Percentiles rank a stretch among this genome's conserved stretches.
phyloP scores from a whole-genome alignment of 768 basidiomycete species.

The Gautieria morchelliformis region DNA sequence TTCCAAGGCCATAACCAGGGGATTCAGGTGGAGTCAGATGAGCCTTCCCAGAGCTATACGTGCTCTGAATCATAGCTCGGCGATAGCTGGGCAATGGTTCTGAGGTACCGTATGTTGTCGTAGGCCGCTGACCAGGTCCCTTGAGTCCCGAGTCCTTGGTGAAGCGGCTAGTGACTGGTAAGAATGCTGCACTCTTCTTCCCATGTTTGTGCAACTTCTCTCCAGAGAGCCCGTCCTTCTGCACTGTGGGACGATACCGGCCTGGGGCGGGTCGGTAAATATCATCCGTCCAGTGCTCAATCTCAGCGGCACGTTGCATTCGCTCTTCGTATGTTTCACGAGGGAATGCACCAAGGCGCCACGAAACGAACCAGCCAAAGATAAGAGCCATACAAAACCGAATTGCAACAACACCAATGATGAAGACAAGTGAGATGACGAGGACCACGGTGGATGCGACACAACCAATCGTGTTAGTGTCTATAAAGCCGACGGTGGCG shows the following conservation, averaged over 20 bases:
- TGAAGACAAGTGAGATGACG: slow-evolving; percentile 92
- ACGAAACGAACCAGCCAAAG: slow-evolving; percentile 98
- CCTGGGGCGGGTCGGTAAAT: slow-evolving; percentile 92
- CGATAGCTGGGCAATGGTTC: slow-evolving; percentile 48
- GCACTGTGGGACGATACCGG: slow-evolving; percentile 81
- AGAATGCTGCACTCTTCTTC: slow-evolving; percentile 24
- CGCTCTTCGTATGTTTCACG: slow-evolving; percentile 88
- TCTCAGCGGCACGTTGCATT: slow-evolving; percentile 80
- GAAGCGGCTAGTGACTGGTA: slow-evolving; percentile 38
- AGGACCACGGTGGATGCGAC: slow-evolving; percentile 93
- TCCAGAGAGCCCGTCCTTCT: slow-evolving; percentile 50
- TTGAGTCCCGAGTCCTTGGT: slow-evolving; percentile 60
- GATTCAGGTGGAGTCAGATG: slow-evolving; percentile 60
- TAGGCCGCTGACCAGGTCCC: slow-evolving; percentile 30
- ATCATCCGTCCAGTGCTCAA: slow-evolving; percentile 94
- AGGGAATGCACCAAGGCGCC: slow-evolving; percentile 88
- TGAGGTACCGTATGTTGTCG: slow-evolving; percentile 12
- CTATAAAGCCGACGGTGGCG: slow-evolving; percentile 85
- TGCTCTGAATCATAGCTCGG: slow-evolving; percentile 41
- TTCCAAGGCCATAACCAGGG: slow-evolving; percentile 30
- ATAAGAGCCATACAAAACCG: slow-evolving; percentile 95
- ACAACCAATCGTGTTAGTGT: slow-evolving; percentile 90
- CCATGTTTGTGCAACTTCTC: slow-evolving; percentile 32
- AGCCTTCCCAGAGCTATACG: slow-evolving; percentile 16
- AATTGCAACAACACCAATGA: slow-evolving; percentile 91